Evolutionary conservation across 495 filamentous ascomycete genomes (phyloP).

Genomic region (Lophiotrema nucula): DNA sequence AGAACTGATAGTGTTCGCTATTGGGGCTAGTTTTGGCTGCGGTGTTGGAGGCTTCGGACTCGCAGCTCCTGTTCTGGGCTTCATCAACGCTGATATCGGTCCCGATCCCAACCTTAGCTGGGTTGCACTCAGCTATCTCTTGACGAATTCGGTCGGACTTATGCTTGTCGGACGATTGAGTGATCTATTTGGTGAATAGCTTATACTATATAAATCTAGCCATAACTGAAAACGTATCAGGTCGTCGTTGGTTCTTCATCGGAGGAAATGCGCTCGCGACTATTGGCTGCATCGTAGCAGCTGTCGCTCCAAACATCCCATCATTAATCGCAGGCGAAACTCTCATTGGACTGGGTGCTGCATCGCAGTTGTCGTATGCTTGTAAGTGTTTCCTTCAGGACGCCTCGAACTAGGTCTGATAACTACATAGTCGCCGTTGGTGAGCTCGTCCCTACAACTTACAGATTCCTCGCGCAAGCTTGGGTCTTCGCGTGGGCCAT

Average conservation of each 20-base stretch:
- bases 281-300: conserved; percentile 37
- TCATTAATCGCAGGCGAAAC: conserved; percentile 37
- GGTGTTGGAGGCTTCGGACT: conserved; percentile 29
- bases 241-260: conserved; percentile 37
- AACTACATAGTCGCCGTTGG: conserved; percentile 25
- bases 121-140: conserved; percentile 36
- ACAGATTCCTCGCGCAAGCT: conserved; percentile 22
- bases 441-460: conserved; percentile 28
- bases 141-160: conserved; percentile 38
- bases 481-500: conserved; percentile 31
- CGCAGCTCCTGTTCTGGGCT: conserved; percentile 23
- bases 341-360: conserved; percentile 36
- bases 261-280: conserved; percentile 33
- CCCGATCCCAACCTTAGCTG: conserved; percentile 35
- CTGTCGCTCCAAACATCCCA: conserved; percentile 34
- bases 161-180: conserved; percentile 38
- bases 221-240: no score
- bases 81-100: conserved; percentile 33
- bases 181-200: conserved; percentile 37
- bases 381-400: conserved; percentile 4
- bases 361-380: conserved; percentile 36
- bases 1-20: conserved; percentile 23
- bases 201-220: neutral
- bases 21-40: conserved; percentile 26
- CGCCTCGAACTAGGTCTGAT: no score